These are phyloP conservation scores for Exsudoporus frostii DNA, from an alignment of 768 basidiomycete species.

Conservation along the genomic window DNA sequence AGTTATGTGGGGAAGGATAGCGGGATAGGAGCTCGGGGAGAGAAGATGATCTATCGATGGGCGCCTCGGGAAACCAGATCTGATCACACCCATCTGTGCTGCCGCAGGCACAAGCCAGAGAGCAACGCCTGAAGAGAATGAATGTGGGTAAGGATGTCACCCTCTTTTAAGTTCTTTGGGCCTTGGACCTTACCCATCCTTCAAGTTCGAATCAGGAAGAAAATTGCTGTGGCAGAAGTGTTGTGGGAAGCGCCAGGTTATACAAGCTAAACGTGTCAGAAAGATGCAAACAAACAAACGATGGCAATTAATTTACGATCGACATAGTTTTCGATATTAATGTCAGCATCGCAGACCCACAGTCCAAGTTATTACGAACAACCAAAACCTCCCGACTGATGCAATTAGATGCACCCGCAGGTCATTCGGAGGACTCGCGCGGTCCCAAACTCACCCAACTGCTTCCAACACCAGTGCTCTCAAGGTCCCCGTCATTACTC, in stretches of 20 bases:
- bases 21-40: constrained; percentile 50
- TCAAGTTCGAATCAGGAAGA: not conserved
- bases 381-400: not conserved
- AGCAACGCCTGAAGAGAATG: constrained; percentile 43
- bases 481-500: constrained; percentile 56
- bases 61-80: constrained; percentile 45
- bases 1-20: constrained; percentile 70
- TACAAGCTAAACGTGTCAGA: not conserved
- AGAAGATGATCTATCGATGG: constrained; percentile 13
- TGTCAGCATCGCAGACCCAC: not conserved
- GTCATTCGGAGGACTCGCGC: constrained; percentile 21
- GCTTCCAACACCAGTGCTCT: constrained; percentile 46
- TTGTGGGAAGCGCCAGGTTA: not conserved
- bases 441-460: constrained; percentile 68
- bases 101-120: constrained; percentile 68
- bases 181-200: constrained; percentile 23
- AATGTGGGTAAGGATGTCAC: not conserved
- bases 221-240: not conserved
- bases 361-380: not conserved
- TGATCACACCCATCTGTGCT: constrained; percentile 42
- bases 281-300: not conserved
- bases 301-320: constrained; percentile 8
- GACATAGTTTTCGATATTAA: not conserved
- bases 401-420: not conserved
- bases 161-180: not conserved